Evolutionary conservation across 1,284 basidiomycete genomes (phyloP).

Genomic region (Leccinum fallax): DNA sequence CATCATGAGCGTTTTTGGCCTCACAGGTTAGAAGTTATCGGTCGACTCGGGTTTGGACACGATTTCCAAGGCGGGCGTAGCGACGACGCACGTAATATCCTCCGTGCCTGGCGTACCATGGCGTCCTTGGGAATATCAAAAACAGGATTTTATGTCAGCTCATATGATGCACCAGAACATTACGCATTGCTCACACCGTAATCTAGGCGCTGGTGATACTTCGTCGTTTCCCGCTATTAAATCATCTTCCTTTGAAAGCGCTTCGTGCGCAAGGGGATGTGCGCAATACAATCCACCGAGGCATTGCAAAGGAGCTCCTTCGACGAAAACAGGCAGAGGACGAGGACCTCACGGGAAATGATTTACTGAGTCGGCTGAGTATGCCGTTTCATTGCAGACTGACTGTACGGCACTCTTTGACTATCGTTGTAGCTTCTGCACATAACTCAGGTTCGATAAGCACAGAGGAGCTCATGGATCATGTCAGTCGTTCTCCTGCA

Average conservation of each 20-base stretch:
- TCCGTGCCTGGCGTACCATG: slow-evolving; percentile 9
- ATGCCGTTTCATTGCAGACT: neutral
- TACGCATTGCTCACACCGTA: neutral
- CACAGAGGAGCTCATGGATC: slow-evolving; percentile 7
- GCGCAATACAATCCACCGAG: slow-evolving; percentile 9
- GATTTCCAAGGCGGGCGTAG: slow-evolving; percentile 10
- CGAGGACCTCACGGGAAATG: neutral
- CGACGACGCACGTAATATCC: neutral
- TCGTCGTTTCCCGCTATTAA: slow-evolving; percentile 8
- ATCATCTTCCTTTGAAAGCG: slow-evolving; percentile 6
- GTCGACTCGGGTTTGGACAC: slow-evolving; percentile 12
- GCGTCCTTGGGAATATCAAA: slow-evolving; percentile 4
- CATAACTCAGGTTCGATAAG: slow-evolving; percentile 6
- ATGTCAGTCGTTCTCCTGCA: neutral
- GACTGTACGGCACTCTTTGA: neutral
- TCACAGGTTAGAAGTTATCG: slow-evolving; percentile 4
- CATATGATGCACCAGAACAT: neutral
- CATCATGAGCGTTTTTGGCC: neutral
- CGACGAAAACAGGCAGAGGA: neutral
- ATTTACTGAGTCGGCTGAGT: slow-evolving; percentile 9
- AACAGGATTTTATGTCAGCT: slow-evolving; percentile 8
- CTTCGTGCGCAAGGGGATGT: slow-evolving; percentile 7
- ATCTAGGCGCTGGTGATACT: slow-evolving; percentile 3
- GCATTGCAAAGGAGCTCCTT: slow-evolving; percentile 8
- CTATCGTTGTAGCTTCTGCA: neutral